Percentiles rank a stretch among this genome's conserved stretches.
These are phyloP conservation scores for Nematodospora valgi DNA, from an alignment of 805 yeast species.

Conservation along the genomic window DNA sequence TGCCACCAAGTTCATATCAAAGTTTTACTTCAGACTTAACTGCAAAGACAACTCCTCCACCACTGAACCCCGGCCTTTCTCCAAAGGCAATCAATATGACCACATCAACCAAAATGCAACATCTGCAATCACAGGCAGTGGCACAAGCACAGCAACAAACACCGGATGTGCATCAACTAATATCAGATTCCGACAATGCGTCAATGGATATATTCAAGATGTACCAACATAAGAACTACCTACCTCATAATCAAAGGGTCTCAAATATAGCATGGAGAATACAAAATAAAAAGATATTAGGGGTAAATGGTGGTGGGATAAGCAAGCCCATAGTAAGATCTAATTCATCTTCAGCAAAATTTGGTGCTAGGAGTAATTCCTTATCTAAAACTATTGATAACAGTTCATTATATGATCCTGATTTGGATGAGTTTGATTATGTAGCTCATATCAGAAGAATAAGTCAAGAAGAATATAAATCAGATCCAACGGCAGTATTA, in stretches of 20 bases:
- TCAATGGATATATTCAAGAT: slow-evolving; percentile 36
- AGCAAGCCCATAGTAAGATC: slow-evolving; percentile 7
- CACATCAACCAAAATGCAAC: not conserved
- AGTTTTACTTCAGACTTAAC: slow-evolving; percentile 2
- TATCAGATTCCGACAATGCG: slow-evolving; percentile 30
- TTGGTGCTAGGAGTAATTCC: slow-evolving; percentile 7
- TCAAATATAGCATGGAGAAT: slow-evolving; percentile 45
- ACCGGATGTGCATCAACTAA: slow-evolving; percentile 7
- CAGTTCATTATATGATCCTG: slow-evolving; percentile 18
- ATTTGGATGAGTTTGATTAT: slow-evolving; percentile 41
- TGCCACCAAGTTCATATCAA: too few species aligned
- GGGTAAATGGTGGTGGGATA: slow-evolving; percentile 1
- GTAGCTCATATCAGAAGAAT: slow-evolving; percentile 43
- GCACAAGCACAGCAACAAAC: not conserved
- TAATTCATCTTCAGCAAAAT: slow-evolving; percentile 3
- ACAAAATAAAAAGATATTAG: slow-evolving; percentile 29
- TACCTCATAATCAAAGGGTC: slow-evolving; percentile 41
- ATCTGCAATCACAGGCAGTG: slow-evolving; percentile 3
- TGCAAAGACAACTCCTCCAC: slow-evolving; percentile 1
- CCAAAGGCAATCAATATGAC: slow-evolving; percentile 1
- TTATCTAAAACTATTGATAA: slow-evolving; percentile 1
- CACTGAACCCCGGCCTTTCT: slow-evolving; percentile 2
- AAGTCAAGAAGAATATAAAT: slow-evolving; percentile 33
- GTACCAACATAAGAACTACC: slow-evolving; percentile 39
- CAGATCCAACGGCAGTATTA: too few species aligned